phyloP scores from a whole-genome alignment of 306 rosid genomes.

The Cicer arietinum region DNA sequence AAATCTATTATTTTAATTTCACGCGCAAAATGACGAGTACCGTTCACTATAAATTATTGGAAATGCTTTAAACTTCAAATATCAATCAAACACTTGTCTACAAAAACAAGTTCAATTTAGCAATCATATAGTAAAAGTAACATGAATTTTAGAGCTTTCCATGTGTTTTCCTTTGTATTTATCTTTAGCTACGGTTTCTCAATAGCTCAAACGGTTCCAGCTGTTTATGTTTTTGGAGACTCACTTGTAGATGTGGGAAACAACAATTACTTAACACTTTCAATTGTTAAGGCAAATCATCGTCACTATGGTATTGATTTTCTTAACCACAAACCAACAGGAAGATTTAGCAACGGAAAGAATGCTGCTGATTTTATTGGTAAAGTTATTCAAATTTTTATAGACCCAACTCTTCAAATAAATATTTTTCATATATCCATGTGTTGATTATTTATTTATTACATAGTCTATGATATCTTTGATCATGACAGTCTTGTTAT shows the following conservation, averaged over 20 bases:
- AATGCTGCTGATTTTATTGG: constrained; percentile 82
- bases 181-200: constrained; percentile 36
- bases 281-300: constrained; percentile 69
- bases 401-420: background rate
- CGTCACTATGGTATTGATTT: constrained; percentile 76
- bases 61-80: constrained; percentile 36
- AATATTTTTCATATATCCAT: background rate
- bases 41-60: background rate
- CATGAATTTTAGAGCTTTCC: constrained; percentile 32
- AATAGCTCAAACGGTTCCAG: constrained; percentile 60
- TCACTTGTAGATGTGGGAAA: constrained; percentile 84
- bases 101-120: constrained; percentile 1
- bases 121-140: constrained; percentile 18
- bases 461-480: background rate
- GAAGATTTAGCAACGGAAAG: constrained; percentile 82
- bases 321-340: constrained; percentile 63
- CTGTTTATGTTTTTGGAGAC: constrained; percentile 80
- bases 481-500: background rate
- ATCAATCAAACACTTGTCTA: background rate
- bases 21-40: constrained; percentile 39
- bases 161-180: constrained; percentile 23
- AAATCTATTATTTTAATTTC: constrained; percentile 36
- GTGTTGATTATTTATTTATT: background rate
- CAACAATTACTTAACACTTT: constrained; percentile 65
- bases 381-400: constrained; percentile 24